phyloP scores from a whole-genome alignment of 2,329 filamentous ascomycete genomes.

The Colletotrichum falcatum region DNA sequence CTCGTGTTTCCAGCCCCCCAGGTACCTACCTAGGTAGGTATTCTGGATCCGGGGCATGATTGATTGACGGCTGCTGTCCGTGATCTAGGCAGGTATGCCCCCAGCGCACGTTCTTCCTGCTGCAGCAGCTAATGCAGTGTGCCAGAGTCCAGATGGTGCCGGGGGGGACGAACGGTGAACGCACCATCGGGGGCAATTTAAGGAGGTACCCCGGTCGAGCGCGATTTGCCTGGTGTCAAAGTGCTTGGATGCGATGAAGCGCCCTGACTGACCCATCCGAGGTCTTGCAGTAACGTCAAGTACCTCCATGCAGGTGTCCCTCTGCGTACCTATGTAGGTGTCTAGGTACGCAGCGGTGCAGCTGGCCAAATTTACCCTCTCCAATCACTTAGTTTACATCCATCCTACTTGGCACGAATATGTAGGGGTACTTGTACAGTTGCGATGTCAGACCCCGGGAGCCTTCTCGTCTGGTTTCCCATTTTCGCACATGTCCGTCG shows the following conservation, averaged over 20 bases:
- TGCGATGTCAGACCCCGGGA: constrained; percentile 5
- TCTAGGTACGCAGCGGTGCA: not conserved
- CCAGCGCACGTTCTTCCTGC: constrained; percentile 30
- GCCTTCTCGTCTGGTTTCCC: constrained; percentile 5
- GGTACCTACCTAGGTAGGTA: not conserved
- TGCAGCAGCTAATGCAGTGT: constrained; percentile 24
- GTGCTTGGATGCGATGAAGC: constrained; percentile 13
- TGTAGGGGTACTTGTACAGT: no score
- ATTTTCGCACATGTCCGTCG: constrained; percentile 18
- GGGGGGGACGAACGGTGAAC: constrained; percentile 12
- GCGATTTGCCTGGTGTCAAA: constrained; percentile 12
- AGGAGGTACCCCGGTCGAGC: constrained; percentile 1
- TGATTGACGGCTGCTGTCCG: constrained; percentile 21
- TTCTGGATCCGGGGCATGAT: constrained; percentile 23
- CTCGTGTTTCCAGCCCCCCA: constrained; percentile 22
- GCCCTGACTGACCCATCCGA: constrained; percentile 27
- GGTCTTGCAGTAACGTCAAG: constrained; percentile 32
- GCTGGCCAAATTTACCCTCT: not conserved
- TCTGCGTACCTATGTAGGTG: no score
- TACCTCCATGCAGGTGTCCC: no score
- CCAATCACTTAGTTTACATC: not conserved
- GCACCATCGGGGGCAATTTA: constrained; percentile 4
- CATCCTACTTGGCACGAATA: not conserved
- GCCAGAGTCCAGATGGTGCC: constrained; percentile 29
- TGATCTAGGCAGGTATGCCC: constrained; percentile 25